These are phyloP conservation scores for Diplocarpon rosae DNA, from an alignment of 2,329 filamentous ascomycete genomes.

Conservation along the genomic window DNA sequence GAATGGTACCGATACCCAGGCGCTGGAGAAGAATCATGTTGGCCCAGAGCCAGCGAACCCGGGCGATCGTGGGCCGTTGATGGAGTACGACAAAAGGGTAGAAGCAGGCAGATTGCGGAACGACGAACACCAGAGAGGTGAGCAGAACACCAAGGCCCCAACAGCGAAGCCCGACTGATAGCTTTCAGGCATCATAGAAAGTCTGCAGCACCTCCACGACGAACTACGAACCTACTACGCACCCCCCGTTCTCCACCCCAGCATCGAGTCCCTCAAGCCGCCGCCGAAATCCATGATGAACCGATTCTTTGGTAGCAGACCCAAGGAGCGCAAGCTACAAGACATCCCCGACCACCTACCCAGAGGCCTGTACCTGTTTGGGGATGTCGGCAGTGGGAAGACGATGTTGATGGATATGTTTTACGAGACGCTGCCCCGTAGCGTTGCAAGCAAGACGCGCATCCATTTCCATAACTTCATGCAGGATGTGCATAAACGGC, in stretches of 20 bases:
- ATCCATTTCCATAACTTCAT: slow-evolving; percentile 99
- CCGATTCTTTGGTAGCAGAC: slow-evolving; percentile 46
- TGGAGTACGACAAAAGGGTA: slow-evolving; percentile 81
- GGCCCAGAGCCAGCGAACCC: slow-evolving; percentile 15
- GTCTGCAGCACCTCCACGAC: slow-evolving; percentile 78
- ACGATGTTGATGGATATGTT: slow-evolving; percentile 99
- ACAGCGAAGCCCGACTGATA: slow-evolving; percentile 6
- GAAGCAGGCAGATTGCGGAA: slow-evolving; percentile 63
- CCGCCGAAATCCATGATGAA: slow-evolving; percentile 42
- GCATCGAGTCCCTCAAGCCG: slow-evolving; percentile 56
- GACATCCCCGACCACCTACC: slow-evolving; percentile 65
- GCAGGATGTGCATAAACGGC: slow-evolving; percentile 87
- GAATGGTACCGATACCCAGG: slow-evolving; percentile 11
- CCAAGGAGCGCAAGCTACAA: slow-evolving; percentile 29
- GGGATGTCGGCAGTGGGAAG: slow-evolving; percentile 94
- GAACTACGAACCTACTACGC: slow-evolving; percentile 66
- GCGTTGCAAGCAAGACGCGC: slow-evolving; percentile 72
- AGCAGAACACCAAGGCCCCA: slow-evolving; percentile 13
- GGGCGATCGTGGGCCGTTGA: slow-evolving; percentile 53
- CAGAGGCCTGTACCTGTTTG: slow-evolving; percentile 86
- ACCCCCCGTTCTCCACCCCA: slow-evolving; percentile 65
- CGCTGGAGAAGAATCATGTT: background rate
- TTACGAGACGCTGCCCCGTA: slow-evolving; percentile 77
- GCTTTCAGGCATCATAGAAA: slow-evolving; percentile 67
- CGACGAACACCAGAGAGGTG: slow-evolving; percentile 84